Percentiles rank a stretch among this genome's conserved stretches.
Conservation (phyloP, 306 rosid species). For the Ceratonia siliqua region DNA sequence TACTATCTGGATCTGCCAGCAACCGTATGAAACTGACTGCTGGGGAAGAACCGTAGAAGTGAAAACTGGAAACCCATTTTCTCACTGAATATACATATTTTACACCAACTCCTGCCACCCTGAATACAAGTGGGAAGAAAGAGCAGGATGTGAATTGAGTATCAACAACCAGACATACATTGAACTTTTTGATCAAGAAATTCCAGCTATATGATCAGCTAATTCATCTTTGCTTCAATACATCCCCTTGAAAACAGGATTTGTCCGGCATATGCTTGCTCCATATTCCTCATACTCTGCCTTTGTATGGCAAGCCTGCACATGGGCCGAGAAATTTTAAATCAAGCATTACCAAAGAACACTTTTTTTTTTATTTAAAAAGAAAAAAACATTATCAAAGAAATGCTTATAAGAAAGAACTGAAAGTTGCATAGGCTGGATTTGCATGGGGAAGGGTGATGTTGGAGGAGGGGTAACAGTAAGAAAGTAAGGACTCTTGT, state of each 20-base stretch:
- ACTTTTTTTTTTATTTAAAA: background rate
- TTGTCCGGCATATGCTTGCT: constrained; percentile 95
- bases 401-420: background rate
- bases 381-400: constrained; percentile 1
- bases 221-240: constrained; percentile 56
- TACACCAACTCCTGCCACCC: constrained; percentile 53
- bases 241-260: constrained; percentile 99
- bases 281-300: constrained; percentile 96
- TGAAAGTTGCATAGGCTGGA: background rate
- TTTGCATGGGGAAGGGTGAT: background rate
- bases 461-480: background rate
- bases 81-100: constrained; percentile 52
- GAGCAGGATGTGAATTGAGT: constrained; percentile 32
- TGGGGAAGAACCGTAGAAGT: constrained; percentile 40
- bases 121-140: constrained; percentile 33
- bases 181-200: constrained; percentile 28
- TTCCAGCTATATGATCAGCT: constrained; percentile 28
- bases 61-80: constrained; percentile 50
- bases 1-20: constrained; percentile 42
- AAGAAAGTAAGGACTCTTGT: background rate
- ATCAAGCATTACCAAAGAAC: background rate
- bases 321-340: constrained; percentile 27
- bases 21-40: constrained; percentile 44
- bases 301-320: constrained; percentile 98
- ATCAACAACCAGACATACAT: constrained; percentile 30